Conservation (phyloP, 129 eudicot genomes). For the Lonicera japonica region DNA sequence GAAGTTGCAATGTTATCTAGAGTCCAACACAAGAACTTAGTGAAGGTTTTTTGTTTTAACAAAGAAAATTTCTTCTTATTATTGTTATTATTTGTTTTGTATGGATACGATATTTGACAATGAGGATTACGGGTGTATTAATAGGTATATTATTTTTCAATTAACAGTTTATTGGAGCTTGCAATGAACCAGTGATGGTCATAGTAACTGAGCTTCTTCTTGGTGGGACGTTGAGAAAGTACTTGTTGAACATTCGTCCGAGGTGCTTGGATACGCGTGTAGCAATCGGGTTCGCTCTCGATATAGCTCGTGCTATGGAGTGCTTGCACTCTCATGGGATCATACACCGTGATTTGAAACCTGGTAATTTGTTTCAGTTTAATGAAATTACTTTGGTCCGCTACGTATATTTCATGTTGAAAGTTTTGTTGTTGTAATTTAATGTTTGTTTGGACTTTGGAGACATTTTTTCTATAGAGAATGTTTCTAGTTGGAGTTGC, state of each 20-base stretch:
- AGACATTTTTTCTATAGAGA: neutral
- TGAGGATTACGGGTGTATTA: too few species aligned
- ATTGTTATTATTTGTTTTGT: too few species aligned
- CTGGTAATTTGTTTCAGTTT: slow-evolving; percentile 34
- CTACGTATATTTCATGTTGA: neutral
- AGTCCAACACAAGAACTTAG: slow-evolving; percentile 91
- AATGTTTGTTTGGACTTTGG: neutral
- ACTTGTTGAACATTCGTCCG: slow-evolving; percentile 76
- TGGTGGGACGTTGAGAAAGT: slow-evolving; percentile 85
- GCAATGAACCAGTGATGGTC: slow-evolving; percentile 84
- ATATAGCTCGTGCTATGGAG: slow-evolving; percentile 97
- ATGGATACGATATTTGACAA: neutral
- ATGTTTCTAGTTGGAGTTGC: neutral
- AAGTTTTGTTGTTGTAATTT: neutral
- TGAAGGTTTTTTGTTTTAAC: slow-evolving; percentile 46
- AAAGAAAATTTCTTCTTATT: too few species aligned
- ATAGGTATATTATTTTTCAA: too few species aligned
- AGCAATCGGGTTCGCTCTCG: slow-evolving; percentile 88
- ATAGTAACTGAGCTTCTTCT: slow-evolving; percentile 80
- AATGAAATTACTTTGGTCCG: too few species aligned
- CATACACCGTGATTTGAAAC: slow-evolving; percentile 89
- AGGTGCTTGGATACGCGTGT: slow-evolving; percentile 55
- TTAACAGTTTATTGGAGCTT: slow-evolving; percentile 83
- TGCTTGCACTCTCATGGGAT: slow-evolving; percentile 91
- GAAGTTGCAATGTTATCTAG: slow-evolving; percentile 89